Conservation (phyloP, 768 basidiomycete genomes). For the Leccinellum albellum region DNA sequence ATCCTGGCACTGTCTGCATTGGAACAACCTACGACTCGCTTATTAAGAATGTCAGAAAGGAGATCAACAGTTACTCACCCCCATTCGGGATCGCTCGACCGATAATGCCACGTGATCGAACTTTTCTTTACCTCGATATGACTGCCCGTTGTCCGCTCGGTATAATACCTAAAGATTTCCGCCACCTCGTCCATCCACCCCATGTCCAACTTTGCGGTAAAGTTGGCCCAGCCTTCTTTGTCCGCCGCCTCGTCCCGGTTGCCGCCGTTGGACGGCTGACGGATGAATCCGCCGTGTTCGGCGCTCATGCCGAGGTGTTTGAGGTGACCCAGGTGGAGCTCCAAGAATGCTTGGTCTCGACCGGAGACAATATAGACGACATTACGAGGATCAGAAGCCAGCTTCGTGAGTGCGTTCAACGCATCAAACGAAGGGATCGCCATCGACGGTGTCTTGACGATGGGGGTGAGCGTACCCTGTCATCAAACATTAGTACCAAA, state of each 20-base stretch:
- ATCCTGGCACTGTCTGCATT: conserved; percentile 96
- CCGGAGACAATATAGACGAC: conserved; percentile 97
- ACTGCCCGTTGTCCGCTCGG: conserved; percentile 94
- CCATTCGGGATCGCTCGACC: conserved; percentile 91
- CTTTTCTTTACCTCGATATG: conserved; percentile 97
- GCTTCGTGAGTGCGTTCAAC: conserved; percentile 64
- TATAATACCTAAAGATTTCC: conserved; percentile 95
- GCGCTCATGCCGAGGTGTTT: conserved; percentile 84
- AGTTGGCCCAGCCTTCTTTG: conserved; percentile 66
- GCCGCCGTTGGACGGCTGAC: conserved; percentile 50
- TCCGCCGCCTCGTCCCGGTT: background rate
- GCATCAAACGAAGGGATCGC: conserved; percentile 77
- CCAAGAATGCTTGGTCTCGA: conserved; percentile 88
- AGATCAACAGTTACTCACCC: conserved; percentile 53
- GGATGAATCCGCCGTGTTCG: conserved; percentile 93
- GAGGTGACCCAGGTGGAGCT: conserved; percentile 86
- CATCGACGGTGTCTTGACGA: conserved; percentile 89
- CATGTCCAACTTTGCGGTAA: conserved; percentile 94
- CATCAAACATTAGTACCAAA: background rate
- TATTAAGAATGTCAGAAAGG: background rate
- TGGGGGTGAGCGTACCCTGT: conserved; percentile 93
- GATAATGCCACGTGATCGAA: conserved; percentile 97
- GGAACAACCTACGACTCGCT: conserved; percentile 59
- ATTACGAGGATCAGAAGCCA: conserved; percentile 81
- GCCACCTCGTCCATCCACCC: conserved; percentile 94